These are phyloP conservation scores for Phanerodontia chrysosporium DNA, from an alignment of 768 basidiomycete species.

Conservation along the genomic window DNA sequence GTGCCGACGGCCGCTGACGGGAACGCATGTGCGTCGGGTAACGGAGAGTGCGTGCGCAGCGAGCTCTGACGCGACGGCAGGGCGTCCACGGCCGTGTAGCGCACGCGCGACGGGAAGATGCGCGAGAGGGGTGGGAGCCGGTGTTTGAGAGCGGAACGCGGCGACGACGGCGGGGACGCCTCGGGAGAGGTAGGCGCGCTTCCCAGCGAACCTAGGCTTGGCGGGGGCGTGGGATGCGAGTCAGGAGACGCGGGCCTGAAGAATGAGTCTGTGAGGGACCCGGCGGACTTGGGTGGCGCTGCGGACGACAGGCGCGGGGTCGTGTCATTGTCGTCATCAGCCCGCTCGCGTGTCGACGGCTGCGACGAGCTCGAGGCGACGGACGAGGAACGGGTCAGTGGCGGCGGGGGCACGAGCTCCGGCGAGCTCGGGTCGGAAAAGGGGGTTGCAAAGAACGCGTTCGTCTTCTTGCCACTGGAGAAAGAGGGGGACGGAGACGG, in stretches of 20 bases:
- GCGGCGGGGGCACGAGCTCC: conserved; percentile 18
- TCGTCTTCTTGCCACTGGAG: conserved; percentile 25
- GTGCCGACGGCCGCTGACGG: conserved; percentile 7
- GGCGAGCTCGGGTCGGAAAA: conserved; percentile 29
- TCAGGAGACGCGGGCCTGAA: conserved; percentile 16
- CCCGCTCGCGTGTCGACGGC: conserved; percentile 9
- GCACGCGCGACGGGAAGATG: conserved; percentile 36
- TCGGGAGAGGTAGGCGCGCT: conserved; percentile 17
- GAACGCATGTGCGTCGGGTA: conserved; percentile 5
- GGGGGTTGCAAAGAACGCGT: conserved; percentile 34
- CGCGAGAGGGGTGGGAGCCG: conserved; percentile 25
- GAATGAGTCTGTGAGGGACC: conserved; percentile 25
- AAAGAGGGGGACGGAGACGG: conserved; percentile 25
- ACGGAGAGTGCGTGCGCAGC: conserved; percentile 15
- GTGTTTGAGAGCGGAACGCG: conserved; percentile 20
- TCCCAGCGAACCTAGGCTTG: conserved; percentile 21
- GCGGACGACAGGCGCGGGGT: conserved; percentile 18
- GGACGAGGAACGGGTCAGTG: conserved; percentile 39
- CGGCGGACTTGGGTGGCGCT: conserved; percentile 11
- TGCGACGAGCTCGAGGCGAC: conserved; percentile 39
- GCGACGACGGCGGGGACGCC: conserved; percentile 16
- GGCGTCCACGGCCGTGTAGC: conserved; percentile 27
- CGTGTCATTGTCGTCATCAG: conserved; percentile 15
- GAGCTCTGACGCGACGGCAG: conserved; percentile 13
- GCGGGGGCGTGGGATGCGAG: conserved; percentile 20